phyloP scores from a whole-genome alignment of 1,284 basidiomycete species.

The Austropuccinia psidii region DNA sequence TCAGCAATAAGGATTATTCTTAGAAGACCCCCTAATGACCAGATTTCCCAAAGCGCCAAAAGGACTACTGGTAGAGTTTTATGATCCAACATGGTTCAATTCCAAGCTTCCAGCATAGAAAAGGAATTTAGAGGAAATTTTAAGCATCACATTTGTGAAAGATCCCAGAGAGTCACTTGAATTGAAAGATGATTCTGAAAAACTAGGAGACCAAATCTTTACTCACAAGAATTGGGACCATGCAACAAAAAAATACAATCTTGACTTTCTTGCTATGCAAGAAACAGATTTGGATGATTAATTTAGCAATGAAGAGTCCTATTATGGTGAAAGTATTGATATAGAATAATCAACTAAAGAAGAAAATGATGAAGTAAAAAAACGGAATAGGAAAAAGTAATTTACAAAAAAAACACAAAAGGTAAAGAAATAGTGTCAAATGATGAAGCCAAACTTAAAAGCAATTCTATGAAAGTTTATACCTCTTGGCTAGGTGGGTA shows the following conservation, averaged over 20 bases:
- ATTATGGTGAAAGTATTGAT: too few species aligned
- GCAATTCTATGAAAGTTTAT: too few species aligned
- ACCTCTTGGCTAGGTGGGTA: too few species aligned
- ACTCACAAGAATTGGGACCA: not conserved
- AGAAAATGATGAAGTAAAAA: too few species aligned
- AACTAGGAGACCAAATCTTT: not conserved
- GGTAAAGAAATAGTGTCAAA: too few species aligned
- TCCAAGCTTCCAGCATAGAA: not conserved
- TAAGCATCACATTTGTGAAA: not conserved
- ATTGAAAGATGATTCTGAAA: not conserved
- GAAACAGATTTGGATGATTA: too few species aligned
- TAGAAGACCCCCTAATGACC: not conserved
- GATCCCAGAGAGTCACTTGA: not conserved
- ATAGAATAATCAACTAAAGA: too few species aligned
- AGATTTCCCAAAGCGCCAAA: constrained; percentile 5
- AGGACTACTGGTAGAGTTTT: constrained; percentile 4
- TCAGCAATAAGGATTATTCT: not conserved
- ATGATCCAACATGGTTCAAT: constrained; percentile 7
- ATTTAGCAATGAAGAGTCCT: too few species aligned
- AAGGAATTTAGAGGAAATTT: not conserved
- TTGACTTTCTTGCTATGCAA: not conserved
- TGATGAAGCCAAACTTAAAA: too few species aligned
- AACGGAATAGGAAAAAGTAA: too few species aligned
- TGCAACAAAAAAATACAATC: not conserved
- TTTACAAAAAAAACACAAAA: too few species aligned